phyloP scores from a whole-genome alignment of 768 basidiomycete genomes.

The Cyclocybe aegerita region DNA sequence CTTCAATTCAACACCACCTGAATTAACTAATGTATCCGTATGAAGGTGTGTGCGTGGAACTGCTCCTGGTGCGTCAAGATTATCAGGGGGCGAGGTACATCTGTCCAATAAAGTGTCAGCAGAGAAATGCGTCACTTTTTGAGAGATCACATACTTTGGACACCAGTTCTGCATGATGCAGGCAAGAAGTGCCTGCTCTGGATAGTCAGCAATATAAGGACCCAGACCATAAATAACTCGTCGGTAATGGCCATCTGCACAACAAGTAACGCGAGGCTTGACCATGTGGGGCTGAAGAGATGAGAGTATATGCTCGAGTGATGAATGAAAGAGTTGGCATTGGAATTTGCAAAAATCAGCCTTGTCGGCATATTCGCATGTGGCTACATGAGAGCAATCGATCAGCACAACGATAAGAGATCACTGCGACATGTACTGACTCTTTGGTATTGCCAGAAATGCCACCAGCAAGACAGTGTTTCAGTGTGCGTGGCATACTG shows the following conservation, averaged over 20 bases:
- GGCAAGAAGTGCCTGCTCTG: too few species aligned
- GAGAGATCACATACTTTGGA: slow-evolving; percentile 25
- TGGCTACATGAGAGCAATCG: too few species aligned
- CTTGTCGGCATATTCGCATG: slow-evolving; percentile 11
- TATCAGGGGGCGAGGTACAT: too few species aligned
- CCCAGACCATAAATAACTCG: slow-evolving; percentile 29
- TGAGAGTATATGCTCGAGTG: slow-evolving; percentile 21
- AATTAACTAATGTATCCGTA: too few species aligned
- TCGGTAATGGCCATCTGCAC: slow-evolving; percentile 27
- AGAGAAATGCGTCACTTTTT: too few species aligned
- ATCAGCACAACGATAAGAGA: too few species aligned
- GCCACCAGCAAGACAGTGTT: slow-evolving; percentile 6
- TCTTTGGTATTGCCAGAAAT: slow-evolving; percentile 14
- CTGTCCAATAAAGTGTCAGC: too few species aligned
- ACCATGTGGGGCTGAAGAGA: slow-evolving; percentile 24
- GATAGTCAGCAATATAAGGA: slow-evolving; percentile 40
- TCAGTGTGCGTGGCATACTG: slow-evolving; percentile 7
- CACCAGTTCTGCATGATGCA: slow-evolving; percentile 38
- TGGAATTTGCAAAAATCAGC: slow-evolving; percentile 25
- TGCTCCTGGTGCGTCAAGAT: too few species aligned
- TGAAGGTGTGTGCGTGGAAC: too few species aligned
- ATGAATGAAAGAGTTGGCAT: slow-evolving; percentile 28
- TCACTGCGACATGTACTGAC: background rate
- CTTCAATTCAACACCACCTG: too few species aligned
- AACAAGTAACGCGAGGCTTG: slow-evolving; percentile 19